Percentiles rank a stretch among this genome's conserved stretches.
These are phyloP conservation scores for Chlorella sorokiniana DNA, from an alignment of 139 green algal genomes.

Conservation along the genomic window DNA sequence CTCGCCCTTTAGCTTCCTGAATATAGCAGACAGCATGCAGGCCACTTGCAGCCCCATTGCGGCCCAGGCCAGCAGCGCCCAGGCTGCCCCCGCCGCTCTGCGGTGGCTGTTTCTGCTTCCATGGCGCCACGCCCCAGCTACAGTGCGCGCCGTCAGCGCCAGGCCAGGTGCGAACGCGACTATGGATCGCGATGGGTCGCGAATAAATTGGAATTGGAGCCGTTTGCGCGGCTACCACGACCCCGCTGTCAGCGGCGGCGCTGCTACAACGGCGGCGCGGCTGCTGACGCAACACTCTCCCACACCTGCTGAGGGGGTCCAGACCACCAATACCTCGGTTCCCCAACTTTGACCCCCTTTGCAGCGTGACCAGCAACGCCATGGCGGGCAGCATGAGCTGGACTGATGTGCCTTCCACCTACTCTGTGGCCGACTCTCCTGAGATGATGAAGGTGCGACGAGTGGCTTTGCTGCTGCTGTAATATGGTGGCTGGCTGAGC, in stretches of 20 bases:
- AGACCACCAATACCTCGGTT: no score
- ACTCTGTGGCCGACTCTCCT: neutral
- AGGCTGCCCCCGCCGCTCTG: neutral
- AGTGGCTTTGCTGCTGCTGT: neutral
- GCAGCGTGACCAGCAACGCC: neutral
- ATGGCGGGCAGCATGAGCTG: conserved; percentile 5
- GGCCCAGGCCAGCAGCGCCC: neutral
- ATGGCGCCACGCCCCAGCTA: neutral
- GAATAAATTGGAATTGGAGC: no score
- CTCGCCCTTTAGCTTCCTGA: no score
- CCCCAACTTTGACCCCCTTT: neutral
- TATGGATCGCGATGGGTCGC: neutral
- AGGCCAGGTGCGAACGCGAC: neutral
- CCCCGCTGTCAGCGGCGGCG: no score
- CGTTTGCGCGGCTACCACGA: no score
- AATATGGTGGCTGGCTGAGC: neutral
- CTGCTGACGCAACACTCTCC: no score
- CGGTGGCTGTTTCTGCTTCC: neutral
- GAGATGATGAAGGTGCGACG: neutral
- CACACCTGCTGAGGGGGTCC: no score
- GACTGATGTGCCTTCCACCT: neutral
- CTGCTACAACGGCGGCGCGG: no score
- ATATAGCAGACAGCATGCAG: no score
- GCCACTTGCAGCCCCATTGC: no score
- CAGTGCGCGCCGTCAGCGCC: neutral